These are phyloP conservation scores for Suhomyces choctaworum DNA, from an alignment of 1,139 yeast genomes.

Conservation along the genomic window DNA sequence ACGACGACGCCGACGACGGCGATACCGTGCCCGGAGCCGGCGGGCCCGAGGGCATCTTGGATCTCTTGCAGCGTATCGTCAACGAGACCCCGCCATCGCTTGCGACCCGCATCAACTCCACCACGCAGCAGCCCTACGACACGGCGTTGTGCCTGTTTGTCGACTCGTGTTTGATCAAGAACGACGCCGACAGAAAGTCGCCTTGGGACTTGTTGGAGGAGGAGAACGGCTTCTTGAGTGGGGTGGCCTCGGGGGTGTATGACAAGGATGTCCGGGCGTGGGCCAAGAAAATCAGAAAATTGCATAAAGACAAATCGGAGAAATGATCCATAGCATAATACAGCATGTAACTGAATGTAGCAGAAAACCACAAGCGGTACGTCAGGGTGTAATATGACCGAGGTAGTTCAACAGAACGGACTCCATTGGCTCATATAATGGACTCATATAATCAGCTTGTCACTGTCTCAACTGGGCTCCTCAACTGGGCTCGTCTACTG, in stretches of 20 bases:
- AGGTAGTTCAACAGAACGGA: no score
- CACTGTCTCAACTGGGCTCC: no score
- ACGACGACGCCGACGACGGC: slow-evolving; percentile 14
- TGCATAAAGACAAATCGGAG: slow-evolving; percentile 25
- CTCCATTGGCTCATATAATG: no score
- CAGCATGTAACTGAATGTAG: no score
- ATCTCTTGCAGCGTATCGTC: slow-evolving; percentile 85
- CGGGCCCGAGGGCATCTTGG: slow-evolving; percentile 85
- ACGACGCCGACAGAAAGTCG: slow-evolving; percentile 60
- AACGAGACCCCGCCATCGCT: slow-evolving; percentile 88
- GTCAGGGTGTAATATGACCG: no score
- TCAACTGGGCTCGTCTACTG: no score
- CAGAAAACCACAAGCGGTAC: no score
- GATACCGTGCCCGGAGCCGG: slow-evolving; percentile 16
- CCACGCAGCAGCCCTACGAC: slow-evolving; percentile 32
- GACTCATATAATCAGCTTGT: no score
- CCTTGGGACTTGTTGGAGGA: slow-evolving; percentile 56
- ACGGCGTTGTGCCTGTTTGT: slow-evolving; percentile 60
- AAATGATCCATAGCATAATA: slow-evolving; percentile 1
- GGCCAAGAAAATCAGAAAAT: slow-evolving; percentile 48
- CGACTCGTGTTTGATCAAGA: slow-evolving; percentile 65
- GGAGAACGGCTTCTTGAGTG: slow-evolving; percentile 45
- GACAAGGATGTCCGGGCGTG: slow-evolving; percentile 49
- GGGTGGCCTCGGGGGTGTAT: slow-evolving; percentile 39
- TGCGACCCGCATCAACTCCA: slow-evolving; percentile 26